Conservation (phyloP, 805 yeast genomes). For the Barnettozyma sucrosica region DNA sequence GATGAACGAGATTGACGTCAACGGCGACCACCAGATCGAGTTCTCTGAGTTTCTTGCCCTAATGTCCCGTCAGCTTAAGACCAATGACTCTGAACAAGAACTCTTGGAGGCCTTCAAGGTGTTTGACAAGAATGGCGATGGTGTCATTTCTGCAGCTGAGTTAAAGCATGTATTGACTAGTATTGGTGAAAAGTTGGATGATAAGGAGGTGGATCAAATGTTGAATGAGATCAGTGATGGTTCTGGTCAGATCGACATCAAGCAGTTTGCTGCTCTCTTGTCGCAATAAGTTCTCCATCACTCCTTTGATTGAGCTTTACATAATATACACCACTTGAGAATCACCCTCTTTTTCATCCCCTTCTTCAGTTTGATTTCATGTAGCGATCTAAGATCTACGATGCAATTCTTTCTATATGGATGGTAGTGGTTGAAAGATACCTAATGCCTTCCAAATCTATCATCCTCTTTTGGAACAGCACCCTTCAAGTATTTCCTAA, state of each 20-base stretch:
- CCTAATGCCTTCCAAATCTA: conserved; percentile 25
- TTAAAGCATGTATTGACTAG: conserved; percentile 94
- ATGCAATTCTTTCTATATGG: too few relatives aligned
- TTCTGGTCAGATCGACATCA: conserved; percentile 95
- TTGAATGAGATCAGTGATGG: conserved; percentile 92
- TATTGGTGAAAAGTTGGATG: conserved; percentile 94
- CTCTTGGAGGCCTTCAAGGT: conserved; percentile 97
- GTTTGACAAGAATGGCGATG: conserved; percentile 92
- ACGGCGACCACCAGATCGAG: conserved; percentile 87
- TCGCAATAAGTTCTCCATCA: conserved; percentile 44
- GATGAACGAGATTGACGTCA: conserved; percentile 95
- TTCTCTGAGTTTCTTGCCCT: conserved; percentile 77
- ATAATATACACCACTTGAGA: neutral
- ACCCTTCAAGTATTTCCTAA: conserved; percentile 30
- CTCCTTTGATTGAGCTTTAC: neutral
- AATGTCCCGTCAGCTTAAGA: conserved; percentile 85
- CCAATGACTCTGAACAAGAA: conserved; percentile 95
- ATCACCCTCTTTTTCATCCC: neutral
- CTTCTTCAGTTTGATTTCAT: neutral
- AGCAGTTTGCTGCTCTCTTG: conserved; percentile 89
- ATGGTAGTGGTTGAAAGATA: too few relatives aligned
- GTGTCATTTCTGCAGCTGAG: conserved; percentile 94
- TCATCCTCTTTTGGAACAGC: conserved; percentile 34
- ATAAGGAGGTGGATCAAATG: conserved; percentile 97
- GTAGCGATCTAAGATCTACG: neutral